Percentiles rank a stretch among this genome's conserved stretches.
Conservation (phyloP, 148 eudicot genomes). For the Fagopyrum homotropicum region DNA sequence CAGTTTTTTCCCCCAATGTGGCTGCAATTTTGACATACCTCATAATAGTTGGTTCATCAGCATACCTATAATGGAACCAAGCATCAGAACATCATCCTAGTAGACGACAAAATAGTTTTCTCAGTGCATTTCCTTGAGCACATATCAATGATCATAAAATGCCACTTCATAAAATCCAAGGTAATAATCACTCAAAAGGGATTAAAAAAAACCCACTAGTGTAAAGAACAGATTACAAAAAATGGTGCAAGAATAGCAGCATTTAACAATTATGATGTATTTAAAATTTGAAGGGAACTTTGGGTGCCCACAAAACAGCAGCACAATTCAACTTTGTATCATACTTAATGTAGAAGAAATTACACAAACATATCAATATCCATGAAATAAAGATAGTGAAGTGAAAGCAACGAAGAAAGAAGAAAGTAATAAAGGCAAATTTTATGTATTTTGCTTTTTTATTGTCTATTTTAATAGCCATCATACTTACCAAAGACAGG, state of each 20-base stretch:
- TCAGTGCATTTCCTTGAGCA: not conserved
- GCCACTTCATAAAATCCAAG: not conserved
- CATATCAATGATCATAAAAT: not conserved
- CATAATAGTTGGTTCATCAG: constrained; percentile 70
- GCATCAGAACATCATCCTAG: not conserved
- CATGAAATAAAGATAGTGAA: not conserved
- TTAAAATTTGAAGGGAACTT: not conserved
- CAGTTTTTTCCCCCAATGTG: constrained; percentile 66
- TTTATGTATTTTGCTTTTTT: not conserved
- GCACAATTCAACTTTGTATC: not conserved
- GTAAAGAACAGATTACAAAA: not conserved
- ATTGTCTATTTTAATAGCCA: not conserved
- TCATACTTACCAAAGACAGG: not conserved
- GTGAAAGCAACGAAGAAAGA: not conserved
- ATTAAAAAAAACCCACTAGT: not conserved
- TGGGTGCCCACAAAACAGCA: not conserved
- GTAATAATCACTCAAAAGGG: not conserved
- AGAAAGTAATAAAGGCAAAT: not conserved
- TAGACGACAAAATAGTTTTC: not conserved
- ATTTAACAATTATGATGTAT: not conserved
- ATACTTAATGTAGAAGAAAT: not conserved
- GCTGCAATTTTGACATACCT: constrained; percentile 83
- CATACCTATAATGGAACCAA: constrained; percentile 39
- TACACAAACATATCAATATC: not conserved
- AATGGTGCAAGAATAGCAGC: not conserved